Evolutionary conservation across 83 land plant genomes (phyloP).

Genomic region (Diphasiastrum complanatum): DNA sequence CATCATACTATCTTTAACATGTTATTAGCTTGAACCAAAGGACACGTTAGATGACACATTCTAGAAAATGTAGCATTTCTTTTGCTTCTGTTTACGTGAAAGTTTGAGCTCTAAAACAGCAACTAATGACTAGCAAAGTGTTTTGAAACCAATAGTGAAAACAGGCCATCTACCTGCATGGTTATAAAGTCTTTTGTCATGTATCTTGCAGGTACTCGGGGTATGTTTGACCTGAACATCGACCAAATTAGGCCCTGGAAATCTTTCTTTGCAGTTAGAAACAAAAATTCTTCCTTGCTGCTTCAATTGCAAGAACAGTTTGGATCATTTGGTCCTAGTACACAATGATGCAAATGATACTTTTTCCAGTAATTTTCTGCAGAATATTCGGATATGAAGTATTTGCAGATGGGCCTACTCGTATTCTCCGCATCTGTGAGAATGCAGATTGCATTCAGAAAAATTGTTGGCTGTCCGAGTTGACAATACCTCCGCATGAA

Average conservation of each 20-base stretch:
- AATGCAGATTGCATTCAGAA: slow-evolving; percentile 25
- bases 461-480: slow-evolving; percentile 19
- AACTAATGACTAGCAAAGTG: too few species aligned
- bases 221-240: too few species aligned
- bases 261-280: slow-evolving; percentile 37
- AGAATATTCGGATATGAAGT: slow-evolving; percentile 77
- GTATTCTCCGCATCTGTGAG: slow-evolving; percentile 64
- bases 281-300: slow-evolving; percentile 26
- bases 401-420: slow-evolving; percentile 73
- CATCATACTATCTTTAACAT: too few species aligned
- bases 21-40: too few species aligned
- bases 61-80: too few species aligned
- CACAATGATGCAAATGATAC: slow-evolving; percentile 16
- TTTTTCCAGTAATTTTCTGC: slow-evolving; percentile 24
- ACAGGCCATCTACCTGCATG: too few species aligned
- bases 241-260: slow-evolving; percentile 72
- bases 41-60: too few species aligned
- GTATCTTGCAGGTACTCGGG: too few species aligned
- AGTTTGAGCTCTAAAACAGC: too few species aligned
- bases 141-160: too few species aligned
- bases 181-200: too few species aligned
- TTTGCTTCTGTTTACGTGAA: too few species aligned
- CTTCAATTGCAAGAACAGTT: slow-evolving; percentile 33
- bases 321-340: background rate
- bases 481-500: slow-evolving; percentile 35